Evolutionary conservation across 2,329 filamentous ascomycete species (phyloP), one percentile per base, ranked within the genome.

Genomic region (Fusarium equiseti): DNA sequence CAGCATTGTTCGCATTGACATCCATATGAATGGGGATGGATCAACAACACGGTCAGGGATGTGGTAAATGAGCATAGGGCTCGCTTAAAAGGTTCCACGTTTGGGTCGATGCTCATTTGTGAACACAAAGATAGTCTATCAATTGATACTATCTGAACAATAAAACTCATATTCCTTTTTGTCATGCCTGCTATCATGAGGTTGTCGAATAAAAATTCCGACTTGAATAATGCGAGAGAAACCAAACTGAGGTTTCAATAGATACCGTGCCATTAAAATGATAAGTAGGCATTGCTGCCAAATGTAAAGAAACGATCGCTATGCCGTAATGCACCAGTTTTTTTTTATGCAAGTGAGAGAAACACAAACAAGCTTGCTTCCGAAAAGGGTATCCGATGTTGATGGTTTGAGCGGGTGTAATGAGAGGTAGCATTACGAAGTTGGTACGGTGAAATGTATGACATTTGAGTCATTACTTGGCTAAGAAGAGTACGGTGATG

Each of bases 361-460:
- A 75, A 62, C 48, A 58, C 44, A 61, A 54, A 59, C 57, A 62
- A 59, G 63, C 51, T 71, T 72, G 65, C 63, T 75, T 69, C 59
- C 24, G 62, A 49, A 63, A 62, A 44, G 66, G 70, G 70, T 75
- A 75, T 75, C 45, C 62, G 60, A 61, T 63, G 44, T 43, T 60
- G 53, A 53, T 53, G 49, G 49, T 35, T 58, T 63, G 49, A 48
- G 43, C 55, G 52, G n/a, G 32, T 64, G 62, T 58, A 43, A 24
- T 40, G 42, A 20, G 31, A 24, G 46, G 40, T 52, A 50, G 61
- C 53, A 53, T 49, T 48, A 67, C 58, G 52, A 48, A 44, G 53
- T 56, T 59, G 40, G 50, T 45, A 45, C 38, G 26, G 51, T 38
- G 31, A 53, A 57, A 44, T n/a, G 24, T 27, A 59, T 58, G 45